Base-by-base conservation (phyloP, 1,139 yeast species). In the Taphrina deformans region DNA sequence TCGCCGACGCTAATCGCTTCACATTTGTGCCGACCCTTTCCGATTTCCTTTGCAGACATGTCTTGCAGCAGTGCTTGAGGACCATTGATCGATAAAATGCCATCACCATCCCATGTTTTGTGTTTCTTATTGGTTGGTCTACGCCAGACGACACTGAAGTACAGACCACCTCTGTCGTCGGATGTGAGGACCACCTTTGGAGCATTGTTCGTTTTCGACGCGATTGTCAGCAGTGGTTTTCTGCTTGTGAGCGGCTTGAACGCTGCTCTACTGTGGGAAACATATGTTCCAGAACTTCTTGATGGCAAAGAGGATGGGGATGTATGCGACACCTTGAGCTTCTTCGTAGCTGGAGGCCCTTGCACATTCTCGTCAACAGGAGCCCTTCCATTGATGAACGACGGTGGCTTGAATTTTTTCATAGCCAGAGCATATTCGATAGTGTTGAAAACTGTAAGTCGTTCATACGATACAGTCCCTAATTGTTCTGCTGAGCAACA, bases 71-170 rank as follows among this genome's bases (percentile, higher is more conserved):
- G 69, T 35, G 67, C 67, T 14, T 27, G 45, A 52, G 70, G 69
- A 10, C 55, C 66, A 16, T 66, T 68, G 1, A 79, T 71, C 0
- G 75, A 69, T 4, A 89, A 78, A 27, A 76, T 75, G 0, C 97
- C 98, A 76, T 93, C 99, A 2, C 96, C 96, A 66, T 90, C 96
- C 99, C 99, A 93, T 0, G 92, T 86, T 73, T 92, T 92, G 74
- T 91, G 85, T 79, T 92, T 91, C 75, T 88, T 89, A 45, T 77
- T 80, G 0, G 93, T 79, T 48, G 79, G 80, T 73, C 89, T 90
- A 50, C 99, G 78, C 83, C 88, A 89, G 70, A 89, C 82, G 1
- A 85, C 84, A 26, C 74, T 70, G 68, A 52, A 69, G 50, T 51
- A 65, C 1, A 38, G 26, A 18, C 45, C 59, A 5, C 7, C 23